phyloP scores from a whole-genome alignment of 306 rosid genomes.

The Cotoneaster glaucophyllus region DNA sequence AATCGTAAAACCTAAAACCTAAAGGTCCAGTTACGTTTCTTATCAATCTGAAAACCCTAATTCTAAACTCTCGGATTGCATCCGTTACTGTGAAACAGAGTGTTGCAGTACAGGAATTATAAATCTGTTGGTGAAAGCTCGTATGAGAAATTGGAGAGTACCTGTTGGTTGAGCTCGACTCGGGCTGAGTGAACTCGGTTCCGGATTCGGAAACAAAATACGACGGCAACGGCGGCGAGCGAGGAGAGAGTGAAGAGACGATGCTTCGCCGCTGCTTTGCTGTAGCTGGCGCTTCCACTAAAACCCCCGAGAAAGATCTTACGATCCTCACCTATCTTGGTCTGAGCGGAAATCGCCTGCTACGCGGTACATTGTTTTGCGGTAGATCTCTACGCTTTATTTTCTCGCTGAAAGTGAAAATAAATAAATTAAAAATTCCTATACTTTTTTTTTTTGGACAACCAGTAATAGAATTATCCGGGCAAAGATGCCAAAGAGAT shows the following conservation, averaged over 20 bases:
- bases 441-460: no score
- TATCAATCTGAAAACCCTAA: neutral
- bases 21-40: neutral
- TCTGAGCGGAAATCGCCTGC: neutral
- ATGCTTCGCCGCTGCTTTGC: neutral
- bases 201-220: neutral
- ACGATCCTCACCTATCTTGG: neutral
- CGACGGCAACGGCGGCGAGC: neutral
- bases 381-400: neutral
- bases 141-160: neutral
- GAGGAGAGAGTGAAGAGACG: neutral
- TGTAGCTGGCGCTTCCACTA: neutral
- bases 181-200: conserved; percentile 3
- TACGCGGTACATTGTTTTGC: neutral
- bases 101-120: neutral
- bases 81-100: neutral
- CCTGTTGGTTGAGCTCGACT: conserved; percentile 4
- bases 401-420: no score
- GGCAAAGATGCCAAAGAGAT: no score
- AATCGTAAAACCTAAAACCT: neutral
- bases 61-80: neutral
- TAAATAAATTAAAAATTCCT: no score
- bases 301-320: neutral
- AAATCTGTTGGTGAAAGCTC: neutral
- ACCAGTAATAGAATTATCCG: no score